phyloP scores from a whole-genome alignment of 805 yeast species.

The Myxozyma neotropica region DNA sequence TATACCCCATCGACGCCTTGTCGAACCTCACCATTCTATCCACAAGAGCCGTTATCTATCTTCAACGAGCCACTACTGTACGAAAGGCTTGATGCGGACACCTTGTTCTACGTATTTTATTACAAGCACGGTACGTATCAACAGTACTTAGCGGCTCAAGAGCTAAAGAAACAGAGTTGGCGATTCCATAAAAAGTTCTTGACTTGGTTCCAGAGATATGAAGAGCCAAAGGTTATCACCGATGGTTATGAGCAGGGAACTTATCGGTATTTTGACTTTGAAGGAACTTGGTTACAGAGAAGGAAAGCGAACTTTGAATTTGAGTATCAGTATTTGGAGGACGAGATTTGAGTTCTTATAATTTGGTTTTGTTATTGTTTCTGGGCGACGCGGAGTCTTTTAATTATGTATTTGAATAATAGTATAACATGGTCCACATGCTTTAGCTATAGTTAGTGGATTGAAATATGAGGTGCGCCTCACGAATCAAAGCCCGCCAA shows the following conservation, averaged over 20 bases:
- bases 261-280: slow-evolving; percentile 78
- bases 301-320: slow-evolving; percentile 61
- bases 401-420: too few species aligned
- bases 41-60: slow-evolving; percentile 67
- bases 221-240: slow-evolving; percentile 50
- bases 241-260: slow-evolving; percentile 51
- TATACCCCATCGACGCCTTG: slow-evolving; percentile 80
- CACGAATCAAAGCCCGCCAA: too few species aligned
- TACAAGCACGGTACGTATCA: slow-evolving; percentile 74
- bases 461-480: too few species aligned
- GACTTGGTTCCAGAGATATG: slow-evolving; percentile 80
- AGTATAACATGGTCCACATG: too few species aligned
- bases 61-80: slow-evolving; percentile 62
- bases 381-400: too few species aligned
- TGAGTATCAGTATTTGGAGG: slow-evolving; percentile 50
- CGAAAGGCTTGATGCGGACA: slow-evolving; percentile 77
- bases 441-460: too few species aligned
- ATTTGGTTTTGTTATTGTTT: too few species aligned
- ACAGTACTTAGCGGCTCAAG: slow-evolving; percentile 78
- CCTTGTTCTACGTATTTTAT: slow-evolving; percentile 89
- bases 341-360: slow-evolving; percentile 37
- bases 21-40: slow-evolving; percentile 87
- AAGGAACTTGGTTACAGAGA: slow-evolving; percentile 62
- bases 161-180: slow-evolving; percentile 82
- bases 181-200: slow-evolving; percentile 66